Evolutionary conservation across 371 early-diverging fungal species (phyloP).

Genomic region (Mortierella sp.): DNA sequence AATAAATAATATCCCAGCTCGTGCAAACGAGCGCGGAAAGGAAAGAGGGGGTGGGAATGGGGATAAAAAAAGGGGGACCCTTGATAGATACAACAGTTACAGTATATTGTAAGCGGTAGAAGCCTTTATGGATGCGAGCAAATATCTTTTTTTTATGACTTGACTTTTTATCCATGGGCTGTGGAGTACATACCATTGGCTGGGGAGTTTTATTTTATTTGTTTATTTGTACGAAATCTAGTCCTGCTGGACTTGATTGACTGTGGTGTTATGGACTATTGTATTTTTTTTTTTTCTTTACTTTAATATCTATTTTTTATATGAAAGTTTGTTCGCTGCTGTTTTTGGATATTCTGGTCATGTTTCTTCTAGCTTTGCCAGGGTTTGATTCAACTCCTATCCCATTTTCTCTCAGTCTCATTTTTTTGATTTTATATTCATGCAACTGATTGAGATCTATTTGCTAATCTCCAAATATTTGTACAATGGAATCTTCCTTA

Average conservation of each 20-base stretch:
- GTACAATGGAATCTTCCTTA: conserved; percentile 44
- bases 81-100: background rate
- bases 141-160: too few relatives aligned
- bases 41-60: background rate
- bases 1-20: background rate
- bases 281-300: background rate
- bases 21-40: background rate
- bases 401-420: background rate
- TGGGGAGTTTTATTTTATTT: conserved; percentile 5
- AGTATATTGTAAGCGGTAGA: background rate
- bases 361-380: too few relatives aligned
- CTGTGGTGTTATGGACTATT: background rate
- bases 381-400: background rate
- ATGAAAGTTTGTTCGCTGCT: too few relatives aligned
- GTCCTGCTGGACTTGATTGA: background rate
- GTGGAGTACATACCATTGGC: background rate
- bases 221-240: background rate
- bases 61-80: background rate
- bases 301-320: background rate
- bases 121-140: background rate
- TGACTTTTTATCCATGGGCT: conserved; percentile 11
- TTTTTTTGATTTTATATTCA: background rate
- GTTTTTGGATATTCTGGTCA: too few relatives aligned
- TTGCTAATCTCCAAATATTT: background rate
- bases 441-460: background rate